Evolutionary conservation across 169 alveolate genomes (phyloP), one percentile per base, ranked within the genome.

Genomic region (Plasmodium reichenowi): DNA sequence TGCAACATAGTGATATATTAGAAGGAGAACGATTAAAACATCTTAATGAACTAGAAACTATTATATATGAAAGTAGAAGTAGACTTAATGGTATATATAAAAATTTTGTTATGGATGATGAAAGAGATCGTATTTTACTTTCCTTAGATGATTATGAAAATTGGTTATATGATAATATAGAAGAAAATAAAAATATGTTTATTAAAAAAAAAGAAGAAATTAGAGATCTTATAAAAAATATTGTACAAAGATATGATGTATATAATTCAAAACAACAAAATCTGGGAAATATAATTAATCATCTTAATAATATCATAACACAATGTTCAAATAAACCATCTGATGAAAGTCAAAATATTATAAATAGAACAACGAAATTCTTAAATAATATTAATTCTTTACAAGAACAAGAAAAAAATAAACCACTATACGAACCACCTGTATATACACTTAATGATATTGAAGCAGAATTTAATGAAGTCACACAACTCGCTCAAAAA

Each of bases 81-180:
- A 64, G 93, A 58, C 29, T 94, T 74, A 76, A 89, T 50, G 94
- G 92, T 24, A 88, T 94, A 17, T 94, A 94, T 80, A 74, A 88
- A 43, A 94, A 94, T 32, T 94, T 80, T 72, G 93, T 94, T 15
- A 67, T 89, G 1, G 94, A 93, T 12, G 93, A 94, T 56, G 67
- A 70, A 58, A 92, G 86, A 48, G 91, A 68, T 64, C 56, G 89
- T 45, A 67, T 94, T 56, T 58, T 54, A 67, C 60, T 76, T 13
- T 68, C 88, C 54, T 64, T 94, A 50, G 88, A 89, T 66, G 92
- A 94, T 68, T 64, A 72, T 90, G 92, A 88, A 80, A 60, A 92
- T 75, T 94, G 95, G 95, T 54, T 94, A n/a, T 94, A 94, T 74
- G 94, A 90, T 64, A 92, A 94, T 86, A 75, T 80, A 32, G 94